Base-by-base conservation (phyloP, 2,329 filamentous ascomycete genomes). In the Aspergillus phoenicis region DNA sequence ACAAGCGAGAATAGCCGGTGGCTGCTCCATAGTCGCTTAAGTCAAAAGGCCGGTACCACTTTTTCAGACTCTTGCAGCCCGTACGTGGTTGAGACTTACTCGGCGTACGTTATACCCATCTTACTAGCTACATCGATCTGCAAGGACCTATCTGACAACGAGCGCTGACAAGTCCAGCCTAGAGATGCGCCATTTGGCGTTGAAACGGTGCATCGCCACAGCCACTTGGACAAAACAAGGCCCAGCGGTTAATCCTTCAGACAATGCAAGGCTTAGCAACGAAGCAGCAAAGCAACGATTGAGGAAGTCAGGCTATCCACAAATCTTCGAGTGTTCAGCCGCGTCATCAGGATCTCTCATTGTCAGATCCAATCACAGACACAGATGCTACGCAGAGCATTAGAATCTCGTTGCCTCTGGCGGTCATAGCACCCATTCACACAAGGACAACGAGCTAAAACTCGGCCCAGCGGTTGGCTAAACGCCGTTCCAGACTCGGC, bases 381-480 rank as follows among this genome's bases (percentile, higher is more conserved):
- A 20, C 15, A 11, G 11, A 51, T 51, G 6, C 8, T 15, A n/a
- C 26, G 26, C 30, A n/a, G 30, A n/a, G 15, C 47, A 28, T 30
- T 30, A 33, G 26, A n/a, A 24, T 45, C 1, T 10, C 26, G 10
- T 30, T 51, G 47, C 26, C 47, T 30, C 15, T 51, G 26, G 53
- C 26, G 53, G 53, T 47, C 53, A 56, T 45, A 56, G 53, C 53
- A 56, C 53, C 53, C 53, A 43, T 56, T 56, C 53, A 56, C 15
- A 30, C 24, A 10, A 36, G 33, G 53, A 26, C 28, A 56, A 33
- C 28, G 39, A 41, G 39, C 30, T 15, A 39, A 8, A 36, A 30
- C 36, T 10, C 47, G 53, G 39, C 39, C n/a, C 26, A 33, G 39
- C 20, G 26, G 28, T 39, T 56, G 53, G 43, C 41, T 45, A 56